These are phyloP conservation scores for Cunninghamia lanceolata DNA, from an alignment of 75 land plant species.

Conservation along the genomic window DNA sequence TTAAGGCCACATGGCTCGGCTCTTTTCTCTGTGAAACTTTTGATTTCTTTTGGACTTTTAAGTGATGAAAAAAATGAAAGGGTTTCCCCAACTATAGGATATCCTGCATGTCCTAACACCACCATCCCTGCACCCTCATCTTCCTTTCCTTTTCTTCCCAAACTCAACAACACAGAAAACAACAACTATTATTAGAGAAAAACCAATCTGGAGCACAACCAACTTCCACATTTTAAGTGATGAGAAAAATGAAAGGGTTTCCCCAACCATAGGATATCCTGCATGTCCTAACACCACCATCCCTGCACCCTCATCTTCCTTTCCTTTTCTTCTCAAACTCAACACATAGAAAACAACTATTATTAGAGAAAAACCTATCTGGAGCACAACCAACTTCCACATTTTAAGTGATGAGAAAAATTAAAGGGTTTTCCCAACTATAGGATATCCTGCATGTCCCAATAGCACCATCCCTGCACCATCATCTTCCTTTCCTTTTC, in stretches of 20 bases:
- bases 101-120: slow-evolving; percentile 28
- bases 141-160: too few relatives aligned
- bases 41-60: not conserved
- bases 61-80: slow-evolving; percentile 25
- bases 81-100: slow-evolving; percentile 46
- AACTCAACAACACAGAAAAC: too few relatives aligned
- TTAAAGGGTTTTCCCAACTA: slow-evolving; percentile 42
- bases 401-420: slow-evolving; percentile 15
- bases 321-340: too few relatives aligned
- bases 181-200: too few relatives aligned
- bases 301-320: too few relatives aligned
- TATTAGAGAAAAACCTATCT: too few relatives aligned
- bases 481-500: too few relatives aligned
- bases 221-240: too few relatives aligned
- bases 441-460: slow-evolving; percentile 33
- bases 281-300: slow-evolving; percentile 19
- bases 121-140: too few relatives aligned
- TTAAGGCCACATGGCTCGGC: not conserved
- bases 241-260: slow-evolving; percentile 36
- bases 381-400: too few relatives aligned
- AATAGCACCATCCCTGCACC: not conserved
- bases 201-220: too few relatives aligned
- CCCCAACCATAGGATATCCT: slow-evolving; percentile 44
- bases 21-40: slow-evolving; percentile 25
- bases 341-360: too few relatives aligned